phyloP scores from a whole-genome alignment of 805 yeast genomes.

The Candida palmyrensis region DNA sequence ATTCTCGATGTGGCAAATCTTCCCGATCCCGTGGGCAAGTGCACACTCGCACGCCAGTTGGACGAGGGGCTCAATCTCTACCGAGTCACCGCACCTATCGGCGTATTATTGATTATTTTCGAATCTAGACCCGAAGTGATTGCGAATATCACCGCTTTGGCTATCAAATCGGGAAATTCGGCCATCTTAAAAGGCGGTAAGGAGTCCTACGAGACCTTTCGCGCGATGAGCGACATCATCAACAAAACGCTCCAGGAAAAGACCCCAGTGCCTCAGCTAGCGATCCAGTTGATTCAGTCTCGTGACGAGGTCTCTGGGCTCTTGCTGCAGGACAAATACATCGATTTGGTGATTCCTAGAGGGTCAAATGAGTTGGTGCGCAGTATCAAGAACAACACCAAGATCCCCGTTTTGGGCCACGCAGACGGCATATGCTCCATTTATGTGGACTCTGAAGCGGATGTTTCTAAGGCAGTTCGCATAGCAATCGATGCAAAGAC shows the following conservation, averaged over 20 bases:
- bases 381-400: slow-evolving; percentile 78
- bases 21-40: slow-evolving; percentile 89
- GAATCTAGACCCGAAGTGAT: slow-evolving; percentile 98
- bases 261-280: slow-evolving; percentile 72
- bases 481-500: slow-evolving; percentile 86
- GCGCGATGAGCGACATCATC: slow-evolving; percentile 71
- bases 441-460: slow-evolving; percentile 74
- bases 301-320: slow-evolving; percentile 87
- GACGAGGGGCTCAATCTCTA: slow-evolving; percentile 86
- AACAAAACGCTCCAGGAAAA: slow-evolving; percentile 48
- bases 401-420: slow-evolving; percentile 96
- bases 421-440: slow-evolving; percentile 97
- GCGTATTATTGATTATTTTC: slow-evolving; percentile 86
- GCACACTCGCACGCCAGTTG: slow-evolving; percentile 74
- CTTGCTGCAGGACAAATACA: slow-evolving; percentile 78
- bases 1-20: slow-evolving; percentile 84
- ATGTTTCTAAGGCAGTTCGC: slow-evolving; percentile 67
- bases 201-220: slow-evolving; percentile 82
- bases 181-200: slow-evolving; percentile 98
- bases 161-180: slow-evolving; percentile 93
- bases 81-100: slow-evolving; percentile 89
- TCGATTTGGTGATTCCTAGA: slow-evolving; percentile 94
- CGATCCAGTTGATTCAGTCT: slow-evolving; percentile 83
- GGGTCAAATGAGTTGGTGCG: slow-evolving; percentile 94
- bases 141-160: slow-evolving; percentile 93